Evolutionary conservation across 1,284 basidiomycete genomes (phyloP).

Genomic region (Neotropicomus parvogracilis): DNA sequence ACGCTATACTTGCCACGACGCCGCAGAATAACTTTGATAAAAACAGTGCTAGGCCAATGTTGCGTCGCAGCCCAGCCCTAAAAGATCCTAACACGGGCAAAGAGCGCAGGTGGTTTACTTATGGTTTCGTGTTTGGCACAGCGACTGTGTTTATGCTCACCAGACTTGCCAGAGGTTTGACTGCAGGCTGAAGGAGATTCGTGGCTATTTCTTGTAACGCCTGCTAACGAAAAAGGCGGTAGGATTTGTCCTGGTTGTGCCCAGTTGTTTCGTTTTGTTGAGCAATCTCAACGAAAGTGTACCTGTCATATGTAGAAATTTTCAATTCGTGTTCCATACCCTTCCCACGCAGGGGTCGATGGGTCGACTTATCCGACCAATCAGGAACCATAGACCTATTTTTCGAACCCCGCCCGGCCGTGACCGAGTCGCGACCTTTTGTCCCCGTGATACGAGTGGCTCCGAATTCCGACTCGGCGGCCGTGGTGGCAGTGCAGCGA

Average conservation of each 20-base stretch:
- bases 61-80: neutral
- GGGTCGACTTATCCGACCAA: too few relatives aligned
- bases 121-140: constrained; percentile 21
- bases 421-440: too few relatives aligned
- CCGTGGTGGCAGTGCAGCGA: too few relatives aligned
- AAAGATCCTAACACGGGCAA: neutral
- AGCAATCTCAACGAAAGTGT: neutral
- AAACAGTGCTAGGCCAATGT: constrained; percentile 9
- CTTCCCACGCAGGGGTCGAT: too few relatives aligned
- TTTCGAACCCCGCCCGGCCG: too few relatives aligned
- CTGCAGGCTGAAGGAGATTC: too few relatives aligned
- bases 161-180: constrained; percentile 1
- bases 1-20: constrained; percentile 8
- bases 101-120: constrained; percentile 11
- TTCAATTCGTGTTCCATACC: constrained; percentile 39
- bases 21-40: constrained; percentile 21
- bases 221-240: too few relatives aligned
- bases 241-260: too few relatives aligned
- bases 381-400: too few relatives aligned
- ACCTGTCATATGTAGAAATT: constrained; percentile 35
- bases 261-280: too few relatives aligned
- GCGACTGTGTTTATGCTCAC: constrained; percentile 6
- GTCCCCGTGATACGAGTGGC: too few relatives aligned
- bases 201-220: neutral
- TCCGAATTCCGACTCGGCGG: too few relatives aligned